Percentiles rank a stretch among this genome's conserved stretches.
Evolutionary conservation across 2,329 filamentous ascomycete genomes (phyloP).

Genomic region (Mollisiaceae sp.): DNA sequence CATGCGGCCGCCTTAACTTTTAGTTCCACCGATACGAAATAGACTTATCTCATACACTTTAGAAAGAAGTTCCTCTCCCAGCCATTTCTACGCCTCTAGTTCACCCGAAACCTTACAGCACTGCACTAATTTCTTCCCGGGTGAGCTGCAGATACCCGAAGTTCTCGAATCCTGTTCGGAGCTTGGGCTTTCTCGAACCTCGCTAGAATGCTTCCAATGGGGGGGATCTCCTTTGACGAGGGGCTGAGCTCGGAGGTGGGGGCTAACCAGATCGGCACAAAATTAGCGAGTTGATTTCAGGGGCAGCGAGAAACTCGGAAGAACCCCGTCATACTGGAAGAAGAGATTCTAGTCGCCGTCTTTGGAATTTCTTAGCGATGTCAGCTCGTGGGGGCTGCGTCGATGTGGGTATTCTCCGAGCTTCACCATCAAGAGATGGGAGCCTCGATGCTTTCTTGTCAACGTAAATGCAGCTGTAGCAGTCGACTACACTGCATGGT

Average conservation of each 20-base stretch:
- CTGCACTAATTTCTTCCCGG: neutral
- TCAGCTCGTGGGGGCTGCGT: no score
- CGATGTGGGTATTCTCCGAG: no score
- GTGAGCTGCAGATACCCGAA: neutral
- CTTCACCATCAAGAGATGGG: no score
- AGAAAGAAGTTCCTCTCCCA: neutral
- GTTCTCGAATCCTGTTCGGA: neutral
- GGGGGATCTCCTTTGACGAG: constrained; percentile 4
- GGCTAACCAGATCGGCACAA: constrained; percentile 38
- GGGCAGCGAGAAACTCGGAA: no score
- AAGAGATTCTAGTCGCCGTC: no score
- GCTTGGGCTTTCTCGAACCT: constrained; percentile 14
- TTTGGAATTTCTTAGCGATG: no score
- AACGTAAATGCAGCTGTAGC: no score
- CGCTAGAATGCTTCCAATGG: constrained; percentile 34
- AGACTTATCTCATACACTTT: neutral
- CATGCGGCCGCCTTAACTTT: neutral
- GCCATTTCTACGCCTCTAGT: neutral
- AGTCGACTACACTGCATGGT: no score
- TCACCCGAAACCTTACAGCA: neutral
- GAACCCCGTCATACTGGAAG: no score
- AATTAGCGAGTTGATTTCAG: constrained; percentile 32
- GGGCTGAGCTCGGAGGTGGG: neutral
- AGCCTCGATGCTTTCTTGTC: no score
- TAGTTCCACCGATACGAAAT: neutral